Conservation (phyloP, 2,329 filamentous ascomycete species). For the Colletotrichum phormii region DNA sequence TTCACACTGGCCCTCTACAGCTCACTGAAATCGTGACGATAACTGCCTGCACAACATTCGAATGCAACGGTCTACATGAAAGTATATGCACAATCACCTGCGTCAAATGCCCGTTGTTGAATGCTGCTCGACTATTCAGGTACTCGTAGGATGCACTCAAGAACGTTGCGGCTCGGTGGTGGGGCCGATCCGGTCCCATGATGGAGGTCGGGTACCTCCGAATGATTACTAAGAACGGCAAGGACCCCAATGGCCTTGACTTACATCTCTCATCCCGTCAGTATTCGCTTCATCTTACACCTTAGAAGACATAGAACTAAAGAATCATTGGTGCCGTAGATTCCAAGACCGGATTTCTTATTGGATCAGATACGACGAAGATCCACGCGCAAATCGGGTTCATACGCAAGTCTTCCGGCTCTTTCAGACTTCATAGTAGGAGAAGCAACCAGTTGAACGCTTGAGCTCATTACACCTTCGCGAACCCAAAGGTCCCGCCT, state of each 20-base stretch:
- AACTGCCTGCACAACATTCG: neutral
- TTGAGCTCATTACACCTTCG: neutral
- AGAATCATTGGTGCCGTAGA: neutral
- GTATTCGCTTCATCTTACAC: neutral
- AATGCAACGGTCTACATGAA: neutral
- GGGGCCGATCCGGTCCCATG: neutral
- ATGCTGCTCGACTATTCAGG: neutral
- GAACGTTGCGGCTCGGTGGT: neutral
- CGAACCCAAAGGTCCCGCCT: neutral
- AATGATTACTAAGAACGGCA: conserved; percentile 10
- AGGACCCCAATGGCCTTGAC: neutral
- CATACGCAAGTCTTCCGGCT: neutral
- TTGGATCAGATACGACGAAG: neutral
- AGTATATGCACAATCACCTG: no score
- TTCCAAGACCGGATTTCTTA: neutral
- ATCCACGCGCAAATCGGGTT: neutral
- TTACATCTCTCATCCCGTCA: neutral
- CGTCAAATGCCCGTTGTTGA: neutral
- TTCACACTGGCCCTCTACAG: neutral
- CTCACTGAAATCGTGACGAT: neutral
- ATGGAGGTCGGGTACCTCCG: neutral
- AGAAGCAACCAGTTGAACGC: neutral
- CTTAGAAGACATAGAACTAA: rapidly evolving
- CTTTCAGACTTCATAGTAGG: neutral
- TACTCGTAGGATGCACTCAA: neutral